Base-by-base conservation (phyloP, 192 early-diverging fungal species). In the Rhizoclosmatium globosum region DNA sequence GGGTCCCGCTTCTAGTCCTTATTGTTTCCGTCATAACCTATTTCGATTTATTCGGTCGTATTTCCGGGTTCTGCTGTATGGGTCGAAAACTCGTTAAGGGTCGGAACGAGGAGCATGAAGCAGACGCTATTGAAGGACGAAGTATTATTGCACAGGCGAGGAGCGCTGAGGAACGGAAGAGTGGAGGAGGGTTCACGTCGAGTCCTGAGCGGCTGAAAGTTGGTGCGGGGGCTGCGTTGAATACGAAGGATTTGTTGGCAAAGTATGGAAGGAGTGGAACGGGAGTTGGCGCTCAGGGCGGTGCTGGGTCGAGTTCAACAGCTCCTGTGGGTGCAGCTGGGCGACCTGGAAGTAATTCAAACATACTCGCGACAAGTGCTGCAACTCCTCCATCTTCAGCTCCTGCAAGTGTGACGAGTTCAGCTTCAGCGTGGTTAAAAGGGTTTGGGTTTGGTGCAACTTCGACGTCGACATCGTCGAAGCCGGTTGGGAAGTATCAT, bases 1-100 rank as follows among this genome's bases (percentile, higher is more conserved):
- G 92, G 83, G 91, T 97, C 47, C 95, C 97, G 1, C 86, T 93
- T n/a, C 75, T 96, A 31, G 94, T 99, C 43, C 85, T 97, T 72
- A 82, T 97, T 4, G 91, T 95, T 0, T 92, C 92, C 0, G 64
- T 91, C 0, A 81, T 94, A 59, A 93, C 93, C 2, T 87, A 95
- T 41, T 89, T 96, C 74, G 94, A 97, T 71, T 79, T 97, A 1
- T 95, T 97, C 72, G 91, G 91, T 31, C 91, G 93, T n/a, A 86
- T 96, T 19, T 83, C 94, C 81, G 87, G 91, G 44, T 73, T 94
- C 39, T 95, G 89, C 68, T 74, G 83, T 45, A 70, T 84, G 13
- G 81, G 82, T 43, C 83, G 81, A 68, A 68, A 64, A 4, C 83
- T 83, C 79, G 79, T 86, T 43, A 83, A 84, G 31, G 70, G 53